Conservation (phyloP, 768 basidiomycete genomes). For the Sutorius australiensis region DNA sequence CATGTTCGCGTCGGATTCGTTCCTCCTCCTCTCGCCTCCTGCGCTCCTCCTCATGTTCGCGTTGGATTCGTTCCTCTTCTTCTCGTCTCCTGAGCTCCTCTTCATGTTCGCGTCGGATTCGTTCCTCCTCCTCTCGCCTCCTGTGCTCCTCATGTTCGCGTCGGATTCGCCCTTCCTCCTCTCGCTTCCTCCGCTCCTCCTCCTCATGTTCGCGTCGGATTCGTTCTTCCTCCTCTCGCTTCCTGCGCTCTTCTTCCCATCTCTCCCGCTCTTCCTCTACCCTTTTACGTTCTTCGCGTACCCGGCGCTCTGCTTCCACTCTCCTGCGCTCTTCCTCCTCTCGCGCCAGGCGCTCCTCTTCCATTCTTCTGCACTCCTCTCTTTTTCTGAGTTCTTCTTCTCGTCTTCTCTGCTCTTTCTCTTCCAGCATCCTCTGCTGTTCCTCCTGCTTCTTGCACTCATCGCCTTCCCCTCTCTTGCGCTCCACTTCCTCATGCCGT, state of each 20-base stretch:
- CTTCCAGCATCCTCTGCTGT: constrained; percentile 10
- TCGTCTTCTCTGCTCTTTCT: constrained; percentile 28
- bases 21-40: constrained; percentile 22
- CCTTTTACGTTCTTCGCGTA: constrained; percentile 2
- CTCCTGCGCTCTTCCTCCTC: constrained; percentile 13
- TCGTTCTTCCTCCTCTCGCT: constrained; percentile 24
- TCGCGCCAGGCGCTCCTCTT: constrained; percentile 16
- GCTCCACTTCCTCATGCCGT: not conserved
- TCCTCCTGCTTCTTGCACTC: constrained; percentile 42
- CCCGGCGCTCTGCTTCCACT: not conserved
- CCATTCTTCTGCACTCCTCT: constrained; percentile 31
- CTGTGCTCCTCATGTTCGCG: constrained; percentile 9
- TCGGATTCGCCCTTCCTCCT: constrained; percentile 22
- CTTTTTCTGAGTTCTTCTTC: constrained; percentile 40
- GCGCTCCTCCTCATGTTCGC: constrained; percentile 12
- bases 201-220: constrained; percentile 1
- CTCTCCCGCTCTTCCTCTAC: constrained; percentile 25
- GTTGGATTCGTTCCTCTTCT: constrained; percentile 21
- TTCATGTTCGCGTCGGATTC: not conserved
- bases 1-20: constrained; percentile 3
- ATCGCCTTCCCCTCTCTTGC: constrained; percentile 31
- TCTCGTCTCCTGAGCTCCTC: constrained; percentile 13
- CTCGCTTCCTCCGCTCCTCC: constrained; percentile 32
- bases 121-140: constrained; percentile 25
- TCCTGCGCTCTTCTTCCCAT: constrained; percentile 15